These are phyloP conservation scores for Aegilops tauschii DNA, from an alignment of 176 grass and related monocot species.

Conservation along the genomic window DNA sequence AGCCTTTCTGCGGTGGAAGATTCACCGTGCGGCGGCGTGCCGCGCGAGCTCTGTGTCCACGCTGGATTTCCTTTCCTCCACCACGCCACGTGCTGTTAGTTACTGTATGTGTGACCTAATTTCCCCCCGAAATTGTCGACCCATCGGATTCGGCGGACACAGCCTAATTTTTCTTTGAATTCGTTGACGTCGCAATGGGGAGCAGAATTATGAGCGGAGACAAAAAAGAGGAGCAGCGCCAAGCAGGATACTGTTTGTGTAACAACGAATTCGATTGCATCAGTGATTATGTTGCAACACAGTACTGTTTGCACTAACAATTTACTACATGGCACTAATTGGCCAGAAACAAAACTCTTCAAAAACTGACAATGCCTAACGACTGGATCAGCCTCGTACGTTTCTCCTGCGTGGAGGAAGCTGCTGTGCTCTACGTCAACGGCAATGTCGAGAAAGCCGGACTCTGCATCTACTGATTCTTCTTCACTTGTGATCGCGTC, in stretches of 20 bases:
- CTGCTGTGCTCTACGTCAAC: background rate
- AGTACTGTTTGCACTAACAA: too few relatives aligned
- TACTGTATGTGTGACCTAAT: too few relatives aligned
- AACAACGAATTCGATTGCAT: background rate
- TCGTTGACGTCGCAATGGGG: too few relatives aligned
- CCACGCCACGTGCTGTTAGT: too few relatives aligned
- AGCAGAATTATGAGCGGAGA: too few relatives aligned
- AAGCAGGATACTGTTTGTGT: background rate
- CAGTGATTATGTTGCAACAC: background rate
- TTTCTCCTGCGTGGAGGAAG: background rate
- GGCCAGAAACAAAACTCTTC: background rate
- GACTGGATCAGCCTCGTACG: background rate
- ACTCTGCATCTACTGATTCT: background rate
- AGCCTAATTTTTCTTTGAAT: too few relatives aligned
- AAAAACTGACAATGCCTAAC: background rate
- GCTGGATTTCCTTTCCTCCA: too few relatives aligned
- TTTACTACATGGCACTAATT: background rate
- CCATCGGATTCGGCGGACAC: too few relatives aligned
- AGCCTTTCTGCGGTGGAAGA: background rate
- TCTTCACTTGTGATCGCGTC: background rate
- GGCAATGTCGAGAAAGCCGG: background rate
- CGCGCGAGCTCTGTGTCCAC: background rate
- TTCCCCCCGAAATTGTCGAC: too few relatives aligned
- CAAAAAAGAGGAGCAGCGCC: background rate
- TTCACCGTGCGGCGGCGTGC: conserved; percentile 26